Conservation (phyloP, 2,329 filamentous ascomycete species). For the Mollisiaceae sp. region DNA sequence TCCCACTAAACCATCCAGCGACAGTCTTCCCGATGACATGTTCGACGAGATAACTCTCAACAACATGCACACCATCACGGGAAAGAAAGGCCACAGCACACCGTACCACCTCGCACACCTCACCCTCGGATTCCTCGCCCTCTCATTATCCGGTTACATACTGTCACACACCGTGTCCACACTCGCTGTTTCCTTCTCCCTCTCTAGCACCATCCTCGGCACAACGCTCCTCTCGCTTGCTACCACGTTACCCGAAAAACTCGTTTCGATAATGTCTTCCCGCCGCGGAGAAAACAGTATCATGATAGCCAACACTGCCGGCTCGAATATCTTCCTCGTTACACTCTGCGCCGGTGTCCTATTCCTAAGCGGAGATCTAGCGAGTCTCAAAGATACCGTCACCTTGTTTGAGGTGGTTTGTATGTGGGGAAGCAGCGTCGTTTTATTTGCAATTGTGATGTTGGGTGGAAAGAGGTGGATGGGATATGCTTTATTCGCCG, state of each 20-base stretch:
- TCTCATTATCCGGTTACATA: slow-evolving; percentile 54
- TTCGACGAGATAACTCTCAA: slow-evolving; percentile 25
- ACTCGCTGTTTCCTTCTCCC: slow-evolving; percentile 47
- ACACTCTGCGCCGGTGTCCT: slow-evolving; percentile 54
- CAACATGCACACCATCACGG: background rate
- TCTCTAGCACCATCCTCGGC: slow-evolving; percentile 54
- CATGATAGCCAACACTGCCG: slow-evolving; percentile 56
- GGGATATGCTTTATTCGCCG: slow-evolving; percentile 40
- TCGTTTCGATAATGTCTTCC: slow-evolving; percentile 55
- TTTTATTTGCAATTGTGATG: slow-evolving; percentile 43
- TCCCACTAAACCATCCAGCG: background rate
- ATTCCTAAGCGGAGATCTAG: slow-evolving; percentile 40
- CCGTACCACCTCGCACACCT: slow-evolving; percentile 50
- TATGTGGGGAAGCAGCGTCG: slow-evolving; percentile 38
- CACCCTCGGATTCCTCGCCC: slow-evolving; percentile 48
- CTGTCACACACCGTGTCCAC: slow-evolving; percentile 51
- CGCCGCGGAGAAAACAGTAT: slow-evolving; percentile 53
- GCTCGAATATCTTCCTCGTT: slow-evolving; percentile 60
- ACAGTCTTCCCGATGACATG: slow-evolving; percentile 7
- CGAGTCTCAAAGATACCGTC: slow-evolving; percentile 36
- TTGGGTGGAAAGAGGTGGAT: slow-evolving; percentile 43
- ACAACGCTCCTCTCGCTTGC: slow-evolving; percentile 55
- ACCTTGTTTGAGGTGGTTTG: slow-evolving; percentile 40
- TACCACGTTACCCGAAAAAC: slow-evolving; percentile 59
- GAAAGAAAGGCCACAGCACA: slow-evolving; percentile 34